phyloP scores from a whole-genome alignment of 1,284 basidiomycete species.

The Irpex rosettiformis region DNA sequence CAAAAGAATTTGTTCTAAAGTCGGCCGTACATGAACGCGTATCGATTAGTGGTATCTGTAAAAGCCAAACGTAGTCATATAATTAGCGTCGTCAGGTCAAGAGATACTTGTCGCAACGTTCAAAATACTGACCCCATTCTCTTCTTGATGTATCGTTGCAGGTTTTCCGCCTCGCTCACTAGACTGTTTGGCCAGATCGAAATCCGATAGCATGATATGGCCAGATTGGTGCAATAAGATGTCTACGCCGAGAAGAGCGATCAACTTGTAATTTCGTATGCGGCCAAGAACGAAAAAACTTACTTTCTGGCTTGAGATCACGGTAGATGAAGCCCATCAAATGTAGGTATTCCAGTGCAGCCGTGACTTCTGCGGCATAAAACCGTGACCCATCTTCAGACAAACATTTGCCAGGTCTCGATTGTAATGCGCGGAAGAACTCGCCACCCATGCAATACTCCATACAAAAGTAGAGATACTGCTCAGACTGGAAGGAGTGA shows the following conservation, averaged over 20 bases:
- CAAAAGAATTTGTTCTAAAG: slow-evolving; percentile 98
- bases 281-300: slow-evolving; percentile 31
- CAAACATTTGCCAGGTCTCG: slow-evolving; percentile 93
- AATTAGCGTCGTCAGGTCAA: slow-evolving; percentile 17
- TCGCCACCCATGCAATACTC: slow-evolving; percentile 99
- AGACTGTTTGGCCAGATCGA: slow-evolving; percentile 97
- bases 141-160: slow-evolving; percentile 85
- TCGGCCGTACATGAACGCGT: slow-evolving; percentile 97
- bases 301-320: slow-evolving; percentile 99
- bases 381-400: slow-evolving; percentile 94
- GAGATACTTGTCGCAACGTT: slow-evolving; percentile 15
- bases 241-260: slow-evolving; percentile 47
- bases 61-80: slow-evolving; percentile 9
- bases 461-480: slow-evolving; percentile 97
- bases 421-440: slow-evolving; percentile 96
- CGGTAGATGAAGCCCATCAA: slow-evolving; percentile 99
- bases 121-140: slow-evolving; percentile 71
- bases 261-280: background rate
- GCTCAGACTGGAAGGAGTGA: slow-evolving; percentile 97
- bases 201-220: slow-evolving; percentile 99
- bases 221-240: slow-evolving; percentile 98
- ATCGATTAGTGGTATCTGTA: slow-evolving; percentile 85
- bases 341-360: slow-evolving; percentile 97
- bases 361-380: slow-evolving; percentile 98
- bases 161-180: slow-evolving; percentile 84